Percentiles rank a stretch among this genome's conserved stretches.
Evolutionary conservation across 352 stramenopile species (phyloP).

Genomic region (Phytopythium montanum): DNA sequence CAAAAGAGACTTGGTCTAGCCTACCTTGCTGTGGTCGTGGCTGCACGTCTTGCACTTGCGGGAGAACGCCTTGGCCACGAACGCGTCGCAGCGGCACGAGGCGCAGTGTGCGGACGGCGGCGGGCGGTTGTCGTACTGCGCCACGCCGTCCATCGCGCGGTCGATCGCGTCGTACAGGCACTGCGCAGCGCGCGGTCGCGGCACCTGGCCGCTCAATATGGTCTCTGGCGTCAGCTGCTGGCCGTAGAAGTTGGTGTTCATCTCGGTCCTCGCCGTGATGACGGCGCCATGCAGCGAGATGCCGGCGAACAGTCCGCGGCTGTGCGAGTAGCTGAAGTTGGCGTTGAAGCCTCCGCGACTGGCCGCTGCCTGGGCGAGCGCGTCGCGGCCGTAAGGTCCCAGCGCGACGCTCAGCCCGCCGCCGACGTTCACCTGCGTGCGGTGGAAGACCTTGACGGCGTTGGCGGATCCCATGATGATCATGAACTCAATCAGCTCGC

Average conservation of each 20-base stretch:
- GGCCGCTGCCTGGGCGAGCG: conserved; percentile 75
- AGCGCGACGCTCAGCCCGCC: conserved; percentile 89
- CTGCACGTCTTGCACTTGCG: conserved; percentile 77
- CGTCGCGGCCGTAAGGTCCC: conserved; percentile 87
- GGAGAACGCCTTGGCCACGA: conserved; percentile 61
- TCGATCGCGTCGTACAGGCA: conserved; percentile 78
- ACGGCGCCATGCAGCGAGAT: conserved; percentile 93
- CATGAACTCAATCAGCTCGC: conserved; percentile 93
- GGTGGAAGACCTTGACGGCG: conserved; percentile 90
- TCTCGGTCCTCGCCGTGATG: conserved; percentile 85
- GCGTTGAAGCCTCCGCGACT: conserved; percentile 72
- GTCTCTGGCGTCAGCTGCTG: conserved; percentile 72
- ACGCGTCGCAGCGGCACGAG: conserved; percentile 50
- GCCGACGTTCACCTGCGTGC: conserved; percentile 90
- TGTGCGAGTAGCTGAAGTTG: conserved; percentile 95
- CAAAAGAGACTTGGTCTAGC: too few relatives aligned
- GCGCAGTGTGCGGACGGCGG: conserved; percentile 24
- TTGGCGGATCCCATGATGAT: conserved; percentile 93
- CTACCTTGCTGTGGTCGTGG: conserved; percentile 49
- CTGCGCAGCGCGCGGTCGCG: conserved; percentile 57
- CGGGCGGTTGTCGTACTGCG: conserved; percentile 44
- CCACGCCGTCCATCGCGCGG: conserved; percentile 62
- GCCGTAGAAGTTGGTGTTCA: conserved; percentile 96
- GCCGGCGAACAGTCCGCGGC: conserved; percentile 91
- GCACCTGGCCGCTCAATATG: conserved; percentile 62